Evolutionary conservation across 768 basidiomycete species (phyloP).

Genomic region (Agaricus subrufescens): DNA sequence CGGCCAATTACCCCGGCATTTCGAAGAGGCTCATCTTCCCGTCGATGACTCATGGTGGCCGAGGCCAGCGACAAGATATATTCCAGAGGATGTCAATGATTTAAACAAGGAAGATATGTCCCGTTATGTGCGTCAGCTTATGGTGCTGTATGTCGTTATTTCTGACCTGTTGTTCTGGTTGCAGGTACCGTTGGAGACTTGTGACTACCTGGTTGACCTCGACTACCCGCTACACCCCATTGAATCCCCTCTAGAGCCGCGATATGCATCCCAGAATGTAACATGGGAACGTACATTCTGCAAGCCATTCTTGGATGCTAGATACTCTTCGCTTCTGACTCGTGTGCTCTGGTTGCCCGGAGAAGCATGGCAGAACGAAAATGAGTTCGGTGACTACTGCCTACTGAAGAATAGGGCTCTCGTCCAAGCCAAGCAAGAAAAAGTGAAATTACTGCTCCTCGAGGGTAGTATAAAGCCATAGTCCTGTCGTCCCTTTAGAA

Average conservation of each 20-base stretch:
- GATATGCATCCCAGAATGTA: conserved; percentile 59
- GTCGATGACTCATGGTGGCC: conserved; percentile 35
- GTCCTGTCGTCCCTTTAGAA: not conserved
- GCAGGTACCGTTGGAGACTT: conserved; percentile 66
- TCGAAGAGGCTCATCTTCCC: conserved; percentile 25
- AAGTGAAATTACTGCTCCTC: conserved; percentile 16
- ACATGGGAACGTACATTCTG: conserved; percentile 85
- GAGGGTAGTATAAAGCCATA: conserved; percentile 5
- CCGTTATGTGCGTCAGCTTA: conserved; percentile 58
- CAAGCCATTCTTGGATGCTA: conserved; percentile 77
- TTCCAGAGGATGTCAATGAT: conserved; percentile 77
- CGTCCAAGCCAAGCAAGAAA: conserved; percentile 30
- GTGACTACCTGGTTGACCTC: conserved; percentile 89
- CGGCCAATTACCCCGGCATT: conserved; percentile 85
- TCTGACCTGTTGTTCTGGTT: not conserved
- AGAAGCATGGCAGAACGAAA: conserved; percentile 56
- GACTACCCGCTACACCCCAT: conserved; percentile 74
- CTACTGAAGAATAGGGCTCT: conserved; percentile 61
- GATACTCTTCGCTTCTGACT: conserved; percentile 65
- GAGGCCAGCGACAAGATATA: conserved; percentile 54
- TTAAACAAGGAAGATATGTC: conserved; percentile 74
- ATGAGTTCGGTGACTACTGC: conserved; percentile 90
- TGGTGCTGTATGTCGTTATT: conserved; percentile 4
- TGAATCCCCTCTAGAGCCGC: conserved; percentile 62
- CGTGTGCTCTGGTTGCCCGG: conserved; percentile 82